Evolutionary conservation across 2,329 filamentous ascomycete genomes (phyloP).

Genomic region (Didymella lethalis): DNA sequence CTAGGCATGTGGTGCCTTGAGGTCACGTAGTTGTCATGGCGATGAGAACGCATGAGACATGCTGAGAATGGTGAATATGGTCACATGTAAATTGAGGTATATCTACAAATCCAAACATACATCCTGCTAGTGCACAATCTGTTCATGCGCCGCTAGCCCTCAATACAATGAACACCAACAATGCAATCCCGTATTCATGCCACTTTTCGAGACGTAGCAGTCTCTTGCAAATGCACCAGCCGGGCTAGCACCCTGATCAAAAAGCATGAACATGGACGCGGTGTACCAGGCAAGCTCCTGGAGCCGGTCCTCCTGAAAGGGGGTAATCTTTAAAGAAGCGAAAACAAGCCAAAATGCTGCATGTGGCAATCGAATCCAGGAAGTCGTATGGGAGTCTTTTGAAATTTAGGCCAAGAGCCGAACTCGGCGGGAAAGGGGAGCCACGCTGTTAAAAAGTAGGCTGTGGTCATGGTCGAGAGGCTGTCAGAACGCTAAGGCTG

Average conservation of each 20-base stretch:
- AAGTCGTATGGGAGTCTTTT: neutral
- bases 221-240: constrained; percentile 25
- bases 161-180: constrained; percentile 13
- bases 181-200: constrained; percentile 22
- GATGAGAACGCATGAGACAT: neutral
- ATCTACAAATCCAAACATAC: constrained; percentile 11
- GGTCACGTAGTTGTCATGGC: neutral
- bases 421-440: neutral
- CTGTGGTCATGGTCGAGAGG: constrained; percentile 12
- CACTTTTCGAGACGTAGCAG: constrained; percentile 24
- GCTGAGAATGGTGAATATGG: neutral
- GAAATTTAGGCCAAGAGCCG: constrained; percentile 16
- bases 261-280: constrained; percentile 42
- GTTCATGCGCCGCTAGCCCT: constrained; percentile 4
- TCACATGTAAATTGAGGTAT: constrained; percentile 1
- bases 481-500: constrained; percentile 28
- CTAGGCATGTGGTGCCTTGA: neutral
- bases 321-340: constrained; percentile 43
- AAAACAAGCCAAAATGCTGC: constrained; percentile 23
- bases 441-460: constrained; percentile 10
- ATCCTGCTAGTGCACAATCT: neutral
- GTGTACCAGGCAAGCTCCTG: constrained; percentile 29
- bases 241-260: constrained; percentile 44
- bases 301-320: constrained; percentile 44
- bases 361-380: constrained; percentile 4